Conservation (phyloP, 2,329 filamentous ascomycete genomes). For the Verticillium dahliae region DNA sequence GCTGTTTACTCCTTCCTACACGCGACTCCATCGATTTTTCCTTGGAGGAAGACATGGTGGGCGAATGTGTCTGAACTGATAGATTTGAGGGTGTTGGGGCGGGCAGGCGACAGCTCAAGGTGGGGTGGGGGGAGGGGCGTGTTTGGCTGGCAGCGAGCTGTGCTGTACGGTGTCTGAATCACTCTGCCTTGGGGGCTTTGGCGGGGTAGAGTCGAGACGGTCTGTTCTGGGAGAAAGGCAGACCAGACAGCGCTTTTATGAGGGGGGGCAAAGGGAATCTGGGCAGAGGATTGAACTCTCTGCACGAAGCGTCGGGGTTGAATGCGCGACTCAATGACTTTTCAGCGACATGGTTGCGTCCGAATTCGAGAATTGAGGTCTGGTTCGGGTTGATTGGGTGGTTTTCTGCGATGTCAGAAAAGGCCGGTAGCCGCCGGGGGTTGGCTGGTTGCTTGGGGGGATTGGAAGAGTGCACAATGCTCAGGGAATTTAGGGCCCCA, state of each 20-base stretch:
- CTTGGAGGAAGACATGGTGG: slow-evolving; percentile 14
- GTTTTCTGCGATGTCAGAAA: background rate
- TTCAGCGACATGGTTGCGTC: slow-evolving; percentile 12
- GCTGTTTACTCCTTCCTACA: slow-evolving; percentile 71
- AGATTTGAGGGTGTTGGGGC: background rate
- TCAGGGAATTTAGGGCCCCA: background rate
- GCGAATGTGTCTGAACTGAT: background rate
- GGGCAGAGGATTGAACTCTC: slow-evolving; percentile 4
- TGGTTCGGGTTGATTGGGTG: background rate
- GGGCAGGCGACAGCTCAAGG: background rate
- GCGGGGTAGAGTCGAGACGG: slow-evolving; percentile 3
- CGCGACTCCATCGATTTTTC: slow-evolving; percentile 64
- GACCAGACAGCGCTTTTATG: slow-evolving; percentile 5
- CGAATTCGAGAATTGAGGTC: background rate
- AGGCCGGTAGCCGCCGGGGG: background rate
- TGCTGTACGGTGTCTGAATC: slow-evolving; percentile 1
- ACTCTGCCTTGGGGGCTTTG: background rate
- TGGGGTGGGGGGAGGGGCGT: slow-evolving; percentile 3
- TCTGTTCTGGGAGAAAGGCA: slow-evolving; percentile 2
- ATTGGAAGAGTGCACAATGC: background rate
- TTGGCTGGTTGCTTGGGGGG: background rate
- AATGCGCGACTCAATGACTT: slow-evolving; percentile 6
- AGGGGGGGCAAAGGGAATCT: background rate
- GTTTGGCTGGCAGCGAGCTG: background rate
- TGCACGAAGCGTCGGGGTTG: slow-evolving; percentile 4